A percentile compares a stretch with the other conserved stretches of the same genome.
These are phyloP conservation scores for Microdochium bolleyi DNA, from an alignment of 2,329 filamentous ascomycete species.

Conservation along the genomic window DNA sequence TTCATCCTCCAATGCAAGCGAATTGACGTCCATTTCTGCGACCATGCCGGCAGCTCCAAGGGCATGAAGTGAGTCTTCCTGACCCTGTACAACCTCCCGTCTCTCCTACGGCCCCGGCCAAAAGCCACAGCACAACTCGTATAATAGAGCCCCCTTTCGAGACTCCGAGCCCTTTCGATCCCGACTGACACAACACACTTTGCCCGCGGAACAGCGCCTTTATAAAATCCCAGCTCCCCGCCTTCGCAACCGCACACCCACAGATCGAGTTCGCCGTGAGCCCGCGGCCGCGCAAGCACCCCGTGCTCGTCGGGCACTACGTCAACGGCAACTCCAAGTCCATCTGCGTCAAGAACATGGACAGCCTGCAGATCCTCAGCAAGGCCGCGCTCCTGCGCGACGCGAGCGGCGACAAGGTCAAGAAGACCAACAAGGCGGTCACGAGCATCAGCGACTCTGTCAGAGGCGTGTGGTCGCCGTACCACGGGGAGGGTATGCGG, in stretches of 20 bases:
- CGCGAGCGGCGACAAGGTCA: constrained; percentile 68
- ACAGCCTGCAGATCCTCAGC: constrained; percentile 69
- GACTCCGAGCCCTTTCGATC: background rate
- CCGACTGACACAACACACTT: too few species aligned
- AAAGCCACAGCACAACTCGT: background rate
- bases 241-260: constrained; percentile 75
- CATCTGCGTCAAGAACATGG: constrained; percentile 82
- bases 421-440: constrained; percentile 54
- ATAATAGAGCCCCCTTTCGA: background rate
- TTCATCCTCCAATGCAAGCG: constrained; percentile 97
- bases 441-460: constrained; percentile 58
- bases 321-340: constrained; percentile 84
- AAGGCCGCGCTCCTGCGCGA: constrained; percentile 70
- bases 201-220: constrained; percentile 51
- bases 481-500: constrained; percentile 51
- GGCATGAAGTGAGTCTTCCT: constrained; percentile 74
- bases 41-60: constrained; percentile 85
- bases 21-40: constrained; percentile 94
- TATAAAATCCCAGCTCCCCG: constrained; percentile 66
- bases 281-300: constrained; percentile 82
- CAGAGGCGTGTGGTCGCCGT: constrained; percentile 64
- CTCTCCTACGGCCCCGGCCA: background rate
- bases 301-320: constrained; percentile 81
- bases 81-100: background rate
- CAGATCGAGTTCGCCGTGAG: constrained; percentile 88